Evolutionary conservation across 169 alveolate genomes (phyloP).

Genomic region (Cryptosporidium tyzzeri): DNA sequence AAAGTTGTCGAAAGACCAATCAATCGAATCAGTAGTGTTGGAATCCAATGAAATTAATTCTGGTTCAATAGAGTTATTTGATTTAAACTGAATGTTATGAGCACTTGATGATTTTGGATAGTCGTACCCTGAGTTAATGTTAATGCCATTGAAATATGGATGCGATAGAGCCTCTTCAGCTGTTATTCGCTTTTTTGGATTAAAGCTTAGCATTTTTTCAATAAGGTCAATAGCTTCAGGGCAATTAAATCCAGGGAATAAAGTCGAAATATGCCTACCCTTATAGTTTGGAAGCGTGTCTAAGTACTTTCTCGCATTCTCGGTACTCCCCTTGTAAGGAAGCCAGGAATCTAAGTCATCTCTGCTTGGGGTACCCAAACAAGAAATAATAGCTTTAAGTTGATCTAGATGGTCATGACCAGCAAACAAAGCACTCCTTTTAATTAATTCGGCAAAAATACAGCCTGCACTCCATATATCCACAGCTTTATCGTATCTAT

Average conservation of each 20-base stretch:
- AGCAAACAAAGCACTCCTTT: slow-evolving; percentile 90
- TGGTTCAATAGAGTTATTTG: background rate
- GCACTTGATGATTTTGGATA: background rate
- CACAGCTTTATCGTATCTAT: slow-evolving; percentile 89
- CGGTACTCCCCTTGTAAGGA: slow-evolving; percentile 83
- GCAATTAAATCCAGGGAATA: slow-evolving; percentile 81
- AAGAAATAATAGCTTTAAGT: slow-evolving; percentile 87
- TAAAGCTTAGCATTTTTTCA: slow-evolving; percentile 90
- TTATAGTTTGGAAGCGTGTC: slow-evolving; percentile 85
- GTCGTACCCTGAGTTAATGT: background rate
- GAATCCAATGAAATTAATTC: background rate
- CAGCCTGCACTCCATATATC: slow-evolving; percentile 97
- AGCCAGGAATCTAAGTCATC: slow-evolving; percentile 85
- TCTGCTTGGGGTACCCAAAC: slow-evolving; percentile 87
- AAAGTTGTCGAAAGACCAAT: slow-evolving; percentile 91
- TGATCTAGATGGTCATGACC: slow-evolving; percentile 94
- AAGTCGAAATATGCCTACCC: slow-evolving; percentile 82
- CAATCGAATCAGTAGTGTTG: slow-evolving; percentile 79
- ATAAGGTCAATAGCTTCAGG: slow-evolving; percentile 90
- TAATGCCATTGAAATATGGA: slow-evolving; percentile 88
- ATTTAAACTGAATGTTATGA: background rate
- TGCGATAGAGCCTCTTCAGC: slow-evolving; percentile 96
- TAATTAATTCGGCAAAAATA: slow-evolving; percentile 91
- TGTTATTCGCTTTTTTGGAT: slow-evolving; percentile 94
- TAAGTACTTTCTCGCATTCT: slow-evolving; percentile 85